A percentile compares a stretch with the other conserved stretches of the same genome.
Conservation (phyloP, 2,329 filamentous ascomycete genomes). For the Fusarium sp. region DNA sequence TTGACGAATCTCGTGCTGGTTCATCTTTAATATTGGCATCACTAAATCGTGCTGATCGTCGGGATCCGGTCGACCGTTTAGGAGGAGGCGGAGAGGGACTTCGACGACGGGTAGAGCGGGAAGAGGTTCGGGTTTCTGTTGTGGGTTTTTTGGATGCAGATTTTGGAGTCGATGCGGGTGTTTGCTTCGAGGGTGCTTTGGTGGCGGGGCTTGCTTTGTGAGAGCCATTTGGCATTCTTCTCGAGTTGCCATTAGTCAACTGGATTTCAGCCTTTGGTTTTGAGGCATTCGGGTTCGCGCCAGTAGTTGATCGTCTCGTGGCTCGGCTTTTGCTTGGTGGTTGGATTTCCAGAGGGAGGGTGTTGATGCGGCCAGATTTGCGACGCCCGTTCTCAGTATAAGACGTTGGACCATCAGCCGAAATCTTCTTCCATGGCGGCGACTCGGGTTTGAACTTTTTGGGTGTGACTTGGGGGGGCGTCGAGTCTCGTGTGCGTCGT, state of each 20-base stretch:
- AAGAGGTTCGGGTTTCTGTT: slow-evolving; percentile 50
- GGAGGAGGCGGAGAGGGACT: slow-evolving; percentile 59
- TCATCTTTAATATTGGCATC: slow-evolving; percentile 47
- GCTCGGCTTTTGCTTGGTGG: slow-evolving; percentile 65
- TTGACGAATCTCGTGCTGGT: slow-evolving; percentile 24
- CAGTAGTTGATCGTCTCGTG: slow-evolving; percentile 61
- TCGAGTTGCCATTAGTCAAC: slow-evolving; percentile 46
- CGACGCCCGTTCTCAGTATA: slow-evolving; percentile 82
- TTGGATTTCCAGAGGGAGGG: slow-evolving; percentile 67
- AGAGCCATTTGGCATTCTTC: slow-evolving; percentile 47
- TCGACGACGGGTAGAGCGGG: slow-evolving; percentile 57
- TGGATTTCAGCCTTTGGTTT: slow-evolving; percentile 52
- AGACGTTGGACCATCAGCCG: slow-evolving; percentile 88
- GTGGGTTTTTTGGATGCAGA: slow-evolving; percentile 50
- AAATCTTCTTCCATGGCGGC: slow-evolving; percentile 93
- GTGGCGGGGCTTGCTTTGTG: slow-evolving; percentile 48
- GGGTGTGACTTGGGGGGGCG: slow-evolving; percentile 57
- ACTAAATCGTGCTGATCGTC: slow-evolving; percentile 60
- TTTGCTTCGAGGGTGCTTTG: slow-evolving; percentile 46
- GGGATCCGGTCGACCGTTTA: slow-evolving; percentile 60
- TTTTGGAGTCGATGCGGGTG: slow-evolving; percentile 51
- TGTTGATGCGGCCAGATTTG: slow-evolving; percentile 76
- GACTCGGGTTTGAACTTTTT: slow-evolving; percentile 71
- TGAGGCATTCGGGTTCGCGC: slow-evolving; percentile 53
- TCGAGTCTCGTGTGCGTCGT: slow-evolving; percentile 70